phyloP scores from a whole-genome alignment of 1,284 basidiomycete species.

The Fomitopsis schrenkii region DNA sequence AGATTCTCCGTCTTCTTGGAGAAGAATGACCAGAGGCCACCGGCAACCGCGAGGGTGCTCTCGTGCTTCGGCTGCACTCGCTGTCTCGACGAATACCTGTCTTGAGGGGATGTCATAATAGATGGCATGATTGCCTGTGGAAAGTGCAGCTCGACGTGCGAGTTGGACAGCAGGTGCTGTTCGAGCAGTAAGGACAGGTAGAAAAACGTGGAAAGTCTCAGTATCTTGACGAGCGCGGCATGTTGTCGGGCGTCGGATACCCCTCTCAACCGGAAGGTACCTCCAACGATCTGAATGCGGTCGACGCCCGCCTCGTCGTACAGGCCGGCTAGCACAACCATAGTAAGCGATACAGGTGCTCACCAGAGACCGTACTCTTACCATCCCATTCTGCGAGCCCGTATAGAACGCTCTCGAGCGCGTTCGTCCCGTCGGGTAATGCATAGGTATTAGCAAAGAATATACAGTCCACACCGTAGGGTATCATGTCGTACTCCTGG shows the following conservation, averaged over 20 bases:
- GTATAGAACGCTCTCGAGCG: slow-evolving; percentile 35
- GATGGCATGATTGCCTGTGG: slow-evolving; percentile 27
- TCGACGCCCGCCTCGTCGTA: slow-evolving; percentile 13
- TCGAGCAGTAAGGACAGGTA: slow-evolving; percentile 60
- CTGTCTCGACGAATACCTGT: slow-evolving; percentile 6
- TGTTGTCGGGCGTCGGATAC: slow-evolving; percentile 40
- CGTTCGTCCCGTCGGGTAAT: slow-evolving; percentile 31
- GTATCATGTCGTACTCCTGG: slow-evolving; percentile 37
- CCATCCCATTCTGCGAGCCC: slow-evolving; percentile 49
- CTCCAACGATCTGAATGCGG: slow-evolving; percentile 45
- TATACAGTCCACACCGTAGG: slow-evolving; percentile 37
- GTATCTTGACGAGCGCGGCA: slow-evolving; percentile 38
- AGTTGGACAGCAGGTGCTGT: slow-evolving; percentile 53
- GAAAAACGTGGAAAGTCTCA: slow-evolving; percentile 52
- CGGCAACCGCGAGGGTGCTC: slow-evolving; percentile 18
- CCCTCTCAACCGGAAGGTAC: slow-evolving; percentile 53
- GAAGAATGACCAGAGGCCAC: slow-evolving; percentile 38
- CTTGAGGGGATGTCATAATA: slow-evolving; percentile 15
- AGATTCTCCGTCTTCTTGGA: slow-evolving; percentile 37
- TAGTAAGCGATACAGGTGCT: not conserved
- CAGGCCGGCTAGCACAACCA: not conserved
- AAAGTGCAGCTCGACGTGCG: slow-evolving; percentile 41
- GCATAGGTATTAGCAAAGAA: slow-evolving; percentile 41
- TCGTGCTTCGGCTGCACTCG: slow-evolving; percentile 21
- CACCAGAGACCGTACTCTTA: slow-evolving; percentile 22